phyloP scores from a whole-genome alignment of 495 filamentous ascomycete genomes.

The Bombardia bombarda region DNA sequence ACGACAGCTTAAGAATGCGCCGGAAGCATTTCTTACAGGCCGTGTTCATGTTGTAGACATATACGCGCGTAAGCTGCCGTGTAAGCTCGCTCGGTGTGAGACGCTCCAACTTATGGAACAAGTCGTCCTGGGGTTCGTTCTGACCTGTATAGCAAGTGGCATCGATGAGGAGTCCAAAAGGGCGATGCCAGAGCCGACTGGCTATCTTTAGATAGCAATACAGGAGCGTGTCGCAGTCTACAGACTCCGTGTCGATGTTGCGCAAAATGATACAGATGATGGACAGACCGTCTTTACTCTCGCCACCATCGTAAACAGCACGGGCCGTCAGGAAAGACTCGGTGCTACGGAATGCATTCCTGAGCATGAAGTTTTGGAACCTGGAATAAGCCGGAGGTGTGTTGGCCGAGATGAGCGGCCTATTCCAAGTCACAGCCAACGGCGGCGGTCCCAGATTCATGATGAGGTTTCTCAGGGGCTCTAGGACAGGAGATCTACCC shows the following conservation, averaged over 20 bases:
- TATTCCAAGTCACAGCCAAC: constrained; percentile 55
- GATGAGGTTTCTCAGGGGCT: constrained; percentile 48
- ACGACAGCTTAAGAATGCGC: constrained; percentile 46
- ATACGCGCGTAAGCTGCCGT: constrained; percentile 46
- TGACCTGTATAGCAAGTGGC: constrained; percentile 57
- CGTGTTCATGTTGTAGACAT: constrained; percentile 65
- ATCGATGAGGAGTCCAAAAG: constrained; percentile 56
- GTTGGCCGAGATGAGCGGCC: constrained; percentile 50
- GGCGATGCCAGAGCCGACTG: constrained; percentile 58
- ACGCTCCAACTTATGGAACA: constrained; percentile 48
- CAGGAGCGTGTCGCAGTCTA: constrained; percentile 53
- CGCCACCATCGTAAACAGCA: constrained; percentile 59
- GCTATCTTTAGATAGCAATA: constrained; percentile 63
- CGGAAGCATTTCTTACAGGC: constrained; percentile 56
- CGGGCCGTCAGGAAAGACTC: constrained; percentile 51
- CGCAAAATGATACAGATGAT: constrained; percentile 60
- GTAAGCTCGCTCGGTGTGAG: constrained; percentile 52
- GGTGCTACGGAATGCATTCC: constrained; percentile 52
- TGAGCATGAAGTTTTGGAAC: constrained; percentile 64
- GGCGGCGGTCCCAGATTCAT: constrained; percentile 56
- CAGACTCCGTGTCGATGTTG: constrained; percentile 50
- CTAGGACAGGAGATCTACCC: constrained; percentile 38
- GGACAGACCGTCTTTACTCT: constrained; percentile 58
- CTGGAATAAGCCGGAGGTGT: constrained; percentile 52
- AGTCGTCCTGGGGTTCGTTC: constrained; percentile 50